Base-by-base conservation (phyloP, 192 early-diverging fungal species). In the Backusella tuberculispora region DNA sequence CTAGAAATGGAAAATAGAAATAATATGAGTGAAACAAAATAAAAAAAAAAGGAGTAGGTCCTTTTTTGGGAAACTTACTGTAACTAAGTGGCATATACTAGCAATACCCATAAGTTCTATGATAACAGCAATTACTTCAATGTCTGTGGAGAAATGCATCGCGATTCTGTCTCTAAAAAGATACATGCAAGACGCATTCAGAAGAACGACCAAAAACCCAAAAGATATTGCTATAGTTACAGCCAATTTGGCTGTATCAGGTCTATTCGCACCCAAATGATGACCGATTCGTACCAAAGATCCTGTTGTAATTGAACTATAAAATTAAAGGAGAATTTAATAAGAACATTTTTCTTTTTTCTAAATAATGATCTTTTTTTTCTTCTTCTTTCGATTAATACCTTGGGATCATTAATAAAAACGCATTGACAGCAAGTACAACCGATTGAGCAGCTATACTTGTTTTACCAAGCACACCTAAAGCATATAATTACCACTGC, bases 381-480 rank as follows among this genome's bases (percentile, higher is more conserved):
- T 6, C 17, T 29, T 40, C 38, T 21, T 34, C n/a, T 24, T 24
- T 44, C 14, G n/a, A n/a, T 4, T 10, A 13, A n/a, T 78, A 78
- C 77, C n/a, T 34, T 19, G 77, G 77, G 42, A 78, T 74, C 77
- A 78, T 78, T 44, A 78, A 42, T n/a, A 78, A 48, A 64, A 78
- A 69, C 12, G 37, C 37, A 38, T 73, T 73, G 6, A 74, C 66
- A 21, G 73, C 41, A 21, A 73, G 34, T 15, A 74, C 66, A 38
- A 78, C 63, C 17, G 77, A 78, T 74, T 78, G 77, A 5, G 73
- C 77, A 40, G 77, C 77, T 6, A 78, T 37, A 26, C 66, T 74
- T 12, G 50, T 74, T 70, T 74, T 41, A 24, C 77, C 77, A 6
- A 78, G 73, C 12, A 78, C 77, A 65, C 77, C 53, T 60, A 56